Conservation (phyloP, 2,329 filamentous ascomycete genomes). For the Claviceps cyperi region DNA sequence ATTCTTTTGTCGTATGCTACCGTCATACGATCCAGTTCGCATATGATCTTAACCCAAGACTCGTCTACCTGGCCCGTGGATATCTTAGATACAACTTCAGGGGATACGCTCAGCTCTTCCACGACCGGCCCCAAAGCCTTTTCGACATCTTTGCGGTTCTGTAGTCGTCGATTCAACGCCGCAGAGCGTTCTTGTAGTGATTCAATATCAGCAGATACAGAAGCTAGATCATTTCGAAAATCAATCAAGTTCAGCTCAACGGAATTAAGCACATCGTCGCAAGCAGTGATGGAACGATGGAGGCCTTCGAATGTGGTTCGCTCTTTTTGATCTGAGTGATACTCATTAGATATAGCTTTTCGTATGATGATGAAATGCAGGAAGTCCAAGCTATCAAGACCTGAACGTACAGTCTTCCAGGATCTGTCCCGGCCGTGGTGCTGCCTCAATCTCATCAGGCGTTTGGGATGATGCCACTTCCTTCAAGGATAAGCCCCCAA, state of each 20-base stretch:
- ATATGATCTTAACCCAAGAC: slow-evolving; percentile 67
- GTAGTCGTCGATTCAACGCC: slow-evolving; percentile 67
- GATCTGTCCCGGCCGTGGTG: slow-evolving; percentile 40
- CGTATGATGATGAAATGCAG: background rate
- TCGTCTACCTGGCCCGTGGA: slow-evolving; percentile 83
- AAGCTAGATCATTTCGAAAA: slow-evolving; percentile 85
- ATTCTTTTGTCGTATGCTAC: slow-evolving; percentile 52
- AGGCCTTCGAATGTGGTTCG: slow-evolving; percentile 79
- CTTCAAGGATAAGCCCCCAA: slow-evolving; percentile 61
- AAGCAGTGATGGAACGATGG: slow-evolving; percentile 76
- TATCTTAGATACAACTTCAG: slow-evolving; percentile 70
- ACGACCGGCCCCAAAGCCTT: slow-evolving; percentile 76
- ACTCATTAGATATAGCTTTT: background rate
- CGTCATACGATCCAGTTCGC: slow-evolving; percentile 69
- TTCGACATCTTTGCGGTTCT: slow-evolving; percentile 82
- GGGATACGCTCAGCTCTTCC: slow-evolving; percentile 81
- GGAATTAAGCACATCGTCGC: slow-evolving; percentile 83
- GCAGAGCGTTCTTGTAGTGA: slow-evolving; percentile 76
- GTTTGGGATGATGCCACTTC: slow-evolving; percentile 42
- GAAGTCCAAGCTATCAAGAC: background rate
- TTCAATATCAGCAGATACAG: slow-evolving; percentile 91
- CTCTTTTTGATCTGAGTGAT: slow-evolving; percentile 55
- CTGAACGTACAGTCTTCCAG: slow-evolving; percentile 53
- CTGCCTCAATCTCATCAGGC: slow-evolving; percentile 8
- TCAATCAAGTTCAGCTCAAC: slow-evolving; percentile 85